Conservation (phyloP, 2,329 filamentous ascomycete species). For the Beauveria caledonica region DNA sequence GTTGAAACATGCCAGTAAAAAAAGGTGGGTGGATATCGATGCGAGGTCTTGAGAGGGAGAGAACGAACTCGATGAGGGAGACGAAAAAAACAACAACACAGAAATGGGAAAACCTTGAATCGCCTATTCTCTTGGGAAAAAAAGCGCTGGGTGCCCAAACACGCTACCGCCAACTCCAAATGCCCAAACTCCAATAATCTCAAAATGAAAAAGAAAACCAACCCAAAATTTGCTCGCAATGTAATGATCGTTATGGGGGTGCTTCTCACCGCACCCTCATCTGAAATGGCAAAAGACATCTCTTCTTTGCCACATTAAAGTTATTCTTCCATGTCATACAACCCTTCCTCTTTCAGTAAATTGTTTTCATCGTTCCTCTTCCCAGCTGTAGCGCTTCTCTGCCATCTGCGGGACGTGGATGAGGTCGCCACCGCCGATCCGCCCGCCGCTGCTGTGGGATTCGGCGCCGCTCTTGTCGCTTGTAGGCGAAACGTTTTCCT, state of each 20-base stretch:
- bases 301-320: not conserved
- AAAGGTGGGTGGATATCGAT: conserved; percentile 5
- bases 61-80: not conserved
- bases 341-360: not conserved
- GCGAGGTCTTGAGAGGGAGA: not conserved
- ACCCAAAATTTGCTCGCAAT: not conserved
- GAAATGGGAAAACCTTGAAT: not conserved
- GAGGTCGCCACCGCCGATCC: conserved; percentile 39
- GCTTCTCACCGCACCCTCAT: not conserved
- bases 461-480: not conserved
- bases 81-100: not conserved
- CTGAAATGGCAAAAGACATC: conserved; percentile 3
- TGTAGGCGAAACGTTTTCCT: not conserved
- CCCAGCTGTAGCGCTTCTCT: conserved; percentile 44
- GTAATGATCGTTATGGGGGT: not conserved
- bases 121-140: not conserved
- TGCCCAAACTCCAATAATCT: not conserved
- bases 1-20: not conserved
- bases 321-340: not conserved
- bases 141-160: not conserved
- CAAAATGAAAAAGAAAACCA: not conserved
- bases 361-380: conserved; percentile 24
- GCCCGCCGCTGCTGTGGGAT: conserved; percentile 26
- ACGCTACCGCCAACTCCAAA: conserved; percentile 7
- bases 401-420: conserved; percentile 45